Conservation (phyloP, 371 early-diverging fungal genomes). For the Mucor lusitanicus region DNA sequence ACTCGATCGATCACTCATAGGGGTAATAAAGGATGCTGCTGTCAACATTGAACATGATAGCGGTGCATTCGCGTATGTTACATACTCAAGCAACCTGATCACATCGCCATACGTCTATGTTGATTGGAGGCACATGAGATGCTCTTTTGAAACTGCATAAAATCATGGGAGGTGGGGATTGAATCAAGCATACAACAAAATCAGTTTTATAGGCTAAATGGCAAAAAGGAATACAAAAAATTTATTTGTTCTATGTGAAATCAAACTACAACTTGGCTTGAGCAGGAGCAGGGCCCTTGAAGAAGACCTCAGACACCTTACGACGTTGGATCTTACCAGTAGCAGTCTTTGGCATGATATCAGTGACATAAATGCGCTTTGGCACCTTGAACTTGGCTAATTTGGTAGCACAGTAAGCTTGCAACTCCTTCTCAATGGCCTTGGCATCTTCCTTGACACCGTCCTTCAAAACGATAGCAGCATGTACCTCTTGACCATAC, state of each 20-base stretch:
- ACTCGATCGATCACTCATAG: too few species aligned
- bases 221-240: not conserved
- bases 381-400: conserved; percentile 85
- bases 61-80: too few species aligned
- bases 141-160: not conserved
- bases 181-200: not conserved
- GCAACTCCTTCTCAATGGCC: conserved; percentile 47
- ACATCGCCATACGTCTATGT: not conserved
- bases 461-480: conserved; percentile 63
- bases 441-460: conserved; percentile 27
- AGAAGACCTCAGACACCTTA: conserved; percentile 53
- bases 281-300: conserved; percentile 32
- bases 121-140: not conserved
- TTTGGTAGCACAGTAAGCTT: conserved; percentile 46
- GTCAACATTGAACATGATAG: too few species aligned
- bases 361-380: conserved; percentile 71
- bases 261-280: conserved; percentile 47
- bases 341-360: conserved; percentile 73
- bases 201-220: not conserved
- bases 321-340: conserved; percentile 75
- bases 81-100: too few species aligned
- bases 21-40: too few species aligned
- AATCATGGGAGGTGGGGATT: not conserved
- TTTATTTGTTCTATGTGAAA: not conserved
- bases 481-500: conserved; percentile 84